Percentiles rank a stretch among this genome's conserved stretches.
phyloP scores from a whole-genome alignment of 805 yeast genomes.

The Komagataella populi region DNA sequence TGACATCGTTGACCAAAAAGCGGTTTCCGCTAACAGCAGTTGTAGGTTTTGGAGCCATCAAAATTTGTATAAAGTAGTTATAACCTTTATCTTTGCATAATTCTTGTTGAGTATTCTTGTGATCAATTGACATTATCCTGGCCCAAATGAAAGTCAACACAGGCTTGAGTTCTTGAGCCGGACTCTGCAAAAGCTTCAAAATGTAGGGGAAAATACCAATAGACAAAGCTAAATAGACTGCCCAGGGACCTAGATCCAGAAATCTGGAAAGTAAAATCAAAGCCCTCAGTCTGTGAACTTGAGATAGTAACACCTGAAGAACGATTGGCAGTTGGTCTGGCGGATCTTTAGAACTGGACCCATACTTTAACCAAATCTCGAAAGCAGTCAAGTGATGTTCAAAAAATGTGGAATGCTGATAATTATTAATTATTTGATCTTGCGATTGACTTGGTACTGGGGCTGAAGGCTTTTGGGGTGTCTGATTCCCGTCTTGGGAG shows the following conservation, averaged over 20 bases:
- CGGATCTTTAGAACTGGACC: conserved; percentile 69
- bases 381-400: conserved; percentile 95
- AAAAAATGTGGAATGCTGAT: conserved; percentile 86
- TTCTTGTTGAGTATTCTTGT: conserved; percentile 81
- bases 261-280: conserved; percentile 72
- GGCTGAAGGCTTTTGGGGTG: conserved; percentile 1
- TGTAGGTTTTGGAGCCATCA: conserved; percentile 29
- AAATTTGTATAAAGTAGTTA: conserved; percentile 71
- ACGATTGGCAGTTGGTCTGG: conserved; percentile 95
- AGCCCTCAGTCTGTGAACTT: conserved; percentile 87
- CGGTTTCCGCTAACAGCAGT: conserved; percentile 9
- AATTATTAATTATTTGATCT: conserved; percentile 24
- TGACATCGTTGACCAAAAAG: conserved; percentile 20
- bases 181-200: conserved; percentile 76
- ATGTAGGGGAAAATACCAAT: conserved; percentile 96
- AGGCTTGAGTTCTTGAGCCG: conserved; percentile 91
- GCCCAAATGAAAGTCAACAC: conserved; percentile 96
- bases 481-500: not conserved
- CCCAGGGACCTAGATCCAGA: conserved; percentile 94
- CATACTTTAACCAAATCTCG: conserved; percentile 90
- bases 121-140: conserved; percentile 90
- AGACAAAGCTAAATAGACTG: conserved; percentile 82
- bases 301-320: conserved; percentile 82
- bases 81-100: conserved; percentile 84
- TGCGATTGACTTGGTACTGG: conserved; percentile 1